These are phyloP conservation scores for Acanthamoeba divionensis DNA, from an alignment of 208 protist species.

Conservation along the genomic window DNA sequence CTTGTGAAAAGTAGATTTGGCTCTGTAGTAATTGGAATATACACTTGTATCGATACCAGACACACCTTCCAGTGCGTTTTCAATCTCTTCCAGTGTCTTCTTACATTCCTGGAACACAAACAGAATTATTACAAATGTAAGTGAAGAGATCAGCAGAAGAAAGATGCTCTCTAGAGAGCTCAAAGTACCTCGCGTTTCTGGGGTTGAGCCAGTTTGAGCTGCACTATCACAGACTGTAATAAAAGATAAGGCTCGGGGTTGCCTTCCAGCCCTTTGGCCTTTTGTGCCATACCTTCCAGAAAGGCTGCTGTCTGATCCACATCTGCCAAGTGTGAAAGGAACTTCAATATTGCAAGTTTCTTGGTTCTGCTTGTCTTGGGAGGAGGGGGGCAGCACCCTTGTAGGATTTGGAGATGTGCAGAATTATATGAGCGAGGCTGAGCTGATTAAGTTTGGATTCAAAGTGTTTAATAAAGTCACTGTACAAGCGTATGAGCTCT, in stretches of 20 bases:
- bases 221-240: slow-evolving; percentile 11
- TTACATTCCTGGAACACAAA: too few relatives aligned
- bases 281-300: neutral
- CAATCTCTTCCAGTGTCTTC: slow-evolving; percentile 9
- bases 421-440: slow-evolving; percentile 43
- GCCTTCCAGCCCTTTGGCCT: neutral
- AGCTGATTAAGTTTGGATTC: slow-evolving; percentile 62
- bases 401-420: slow-evolving; percentile 34
- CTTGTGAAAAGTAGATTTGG: slow-evolving; percentile 6
- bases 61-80: neutral
- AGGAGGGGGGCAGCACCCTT: too few relatives aligned
- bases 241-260: slow-evolving; percentile 10
- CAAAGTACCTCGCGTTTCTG: slow-evolving; percentile 4
- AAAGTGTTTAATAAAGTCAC: slow-evolving; percentile 48
- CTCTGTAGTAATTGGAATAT: slow-evolving; percentile 44
- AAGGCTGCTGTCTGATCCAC: neutral
- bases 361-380: neutral
- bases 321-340: neutral
- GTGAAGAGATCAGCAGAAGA: too few relatives aligned
- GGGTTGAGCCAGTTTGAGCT: slow-evolving; percentile 7
- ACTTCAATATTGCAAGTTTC: neutral
- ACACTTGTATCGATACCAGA: slow-evolving; percentile 29
- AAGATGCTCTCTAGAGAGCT: too few relatives aligned
- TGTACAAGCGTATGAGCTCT: slow-evolving; percentile 40
- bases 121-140: too few relatives aligned